Conservation (phyloP, 2,329 filamentous ascomycete species). For the Teratosphaeria zuluensis region DNA sequence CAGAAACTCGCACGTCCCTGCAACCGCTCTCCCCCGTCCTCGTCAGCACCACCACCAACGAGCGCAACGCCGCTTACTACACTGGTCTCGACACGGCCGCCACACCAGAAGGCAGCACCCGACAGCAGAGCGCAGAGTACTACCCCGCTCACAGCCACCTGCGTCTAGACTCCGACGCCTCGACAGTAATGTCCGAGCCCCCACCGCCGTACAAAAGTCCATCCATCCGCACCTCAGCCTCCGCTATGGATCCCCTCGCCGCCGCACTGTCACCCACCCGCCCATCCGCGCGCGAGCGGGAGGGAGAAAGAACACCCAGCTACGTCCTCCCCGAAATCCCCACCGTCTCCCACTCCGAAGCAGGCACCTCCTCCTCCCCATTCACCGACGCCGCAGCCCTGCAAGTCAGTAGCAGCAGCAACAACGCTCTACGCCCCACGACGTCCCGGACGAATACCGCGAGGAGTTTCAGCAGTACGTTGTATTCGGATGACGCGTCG, state of each 20-base stretch:
- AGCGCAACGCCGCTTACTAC: slow-evolving; percentile 12
- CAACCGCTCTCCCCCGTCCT: slow-evolving; percentile 3
- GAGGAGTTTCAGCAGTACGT: not conserved
- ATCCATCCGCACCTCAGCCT: not conserved
- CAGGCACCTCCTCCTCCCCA: slow-evolving; percentile 2
- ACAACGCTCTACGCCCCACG: not conserved
- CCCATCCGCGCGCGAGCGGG: not conserved
- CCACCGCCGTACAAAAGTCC: slow-evolving; percentile 4
- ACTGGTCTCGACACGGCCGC: slow-evolving; percentile 13
- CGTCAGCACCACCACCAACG: no score
- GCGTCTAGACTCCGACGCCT: slow-evolving; percentile 2
- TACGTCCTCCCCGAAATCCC: slow-evolving; percentile 4
- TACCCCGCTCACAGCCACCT: not conserved
- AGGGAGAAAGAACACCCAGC: slow-evolving; percentile 10
- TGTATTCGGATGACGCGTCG: not conserved
- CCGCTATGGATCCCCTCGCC: not conserved
- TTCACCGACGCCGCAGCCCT: not conserved
- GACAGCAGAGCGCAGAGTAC: slow-evolving; percentile 3
- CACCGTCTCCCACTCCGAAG: slow-evolving; percentile 12
- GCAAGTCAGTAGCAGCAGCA: not conserved
- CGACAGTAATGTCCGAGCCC: slow-evolving; percentile 2
- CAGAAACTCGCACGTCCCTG: not conserved
- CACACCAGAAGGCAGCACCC: slow-evolving; percentile 5
- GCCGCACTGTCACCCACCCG: not conserved
- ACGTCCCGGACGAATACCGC: not conserved